These are phyloP conservation scores for Pythium utonaiense DNA, from an alignment of 352 stramenopile genomes.

Conservation along the genomic window DNA sequence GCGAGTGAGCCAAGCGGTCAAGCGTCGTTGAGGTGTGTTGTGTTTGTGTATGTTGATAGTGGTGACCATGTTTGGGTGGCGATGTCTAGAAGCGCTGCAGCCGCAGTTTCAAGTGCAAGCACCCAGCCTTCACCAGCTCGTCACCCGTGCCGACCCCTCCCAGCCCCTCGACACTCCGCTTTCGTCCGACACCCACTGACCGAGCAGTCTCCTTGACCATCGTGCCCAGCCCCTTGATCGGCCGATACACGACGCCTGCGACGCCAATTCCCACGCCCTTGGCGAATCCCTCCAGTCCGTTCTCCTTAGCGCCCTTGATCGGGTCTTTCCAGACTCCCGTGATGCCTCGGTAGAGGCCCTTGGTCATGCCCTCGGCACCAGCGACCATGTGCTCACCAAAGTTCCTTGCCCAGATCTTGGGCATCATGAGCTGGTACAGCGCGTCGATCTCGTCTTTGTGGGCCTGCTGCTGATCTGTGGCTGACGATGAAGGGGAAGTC, in stretches of 20 bases:
- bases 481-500: not conserved
- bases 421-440: constrained; percentile 60
- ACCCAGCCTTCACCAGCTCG: constrained; percentile 55
- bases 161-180: constrained; percentile 29
- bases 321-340: constrained; percentile 77
- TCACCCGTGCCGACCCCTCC: constrained; percentile 23
- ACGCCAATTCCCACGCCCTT: constrained; percentile 72
- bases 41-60: not conserved
- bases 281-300: constrained; percentile 66
- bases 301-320: constrained; percentile 71
- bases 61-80: too few species aligned
- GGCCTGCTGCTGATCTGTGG: constrained; percentile 6
- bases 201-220: constrained; percentile 79
- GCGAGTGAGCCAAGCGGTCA: not conserved
- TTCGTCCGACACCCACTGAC: constrained; percentile 55
- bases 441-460: constrained; percentile 33
- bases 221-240: constrained; percentile 63
- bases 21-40: not conserved
- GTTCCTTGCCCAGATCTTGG: constrained; percentile 65
- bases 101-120: constrained; percentile 55
- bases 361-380: constrained; percentile 59
- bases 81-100: constrained; percentile 55
- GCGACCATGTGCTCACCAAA: constrained; percentile 83
- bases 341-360: constrained; percentile 68
- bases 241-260: constrained; percentile 62